Base-by-base conservation (phyloP, 805 yeast species). In the Ogataea kodamae region DNA sequence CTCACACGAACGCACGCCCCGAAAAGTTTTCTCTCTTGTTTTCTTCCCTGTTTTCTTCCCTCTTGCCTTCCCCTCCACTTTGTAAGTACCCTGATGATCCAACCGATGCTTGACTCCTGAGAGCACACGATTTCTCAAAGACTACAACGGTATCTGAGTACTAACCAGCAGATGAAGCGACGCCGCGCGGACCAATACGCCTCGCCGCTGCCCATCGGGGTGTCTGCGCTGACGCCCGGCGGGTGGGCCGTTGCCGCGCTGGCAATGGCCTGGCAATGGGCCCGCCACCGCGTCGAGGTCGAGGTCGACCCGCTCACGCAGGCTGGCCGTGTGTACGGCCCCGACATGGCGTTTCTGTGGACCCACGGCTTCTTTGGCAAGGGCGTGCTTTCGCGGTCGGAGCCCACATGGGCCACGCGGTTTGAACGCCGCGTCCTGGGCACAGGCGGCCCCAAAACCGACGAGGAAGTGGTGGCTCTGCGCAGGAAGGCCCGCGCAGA, bases 341-440 rank as follows among this genome's bases (percentile, higher is more conserved):
- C 51, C 0, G 77, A 70, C 19, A 79, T 81, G 76, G 45, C 50
- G 13, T 58, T 59, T 23, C 61, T 92, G 2, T 92, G 97, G 97
- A 59, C 67, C 11, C 71, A 71, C 46, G 98, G 98, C 1, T 92
- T 88, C 53, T 92, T 87, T 54, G 98, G 98, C 5, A 92, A 90
- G 52, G 98, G 97, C 2, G 73, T 75, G 3, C 62, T 88, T 27
- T 84, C 96, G 21, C 67, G 98, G 43, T 82, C 95, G 37, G 97
- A 92, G 53, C 96, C 98, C 0, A 76, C 96, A 0, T 92, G 97
- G 97, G 59, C 54, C 27, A 66, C 64, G n/a, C 67, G 97, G 34
- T 76, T 86, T 1, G 59, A 62, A 19, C 65, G 78, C 28, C 57
- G 86, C 25, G 59, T 83, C 16, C 51, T 43, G 44, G 28, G 44